Evolutionary conservation across 2,329 filamentous ascomycete genomes (phyloP), one percentile per base, ranked within the genome.

Genomic region (Capronia coronata): DNA sequence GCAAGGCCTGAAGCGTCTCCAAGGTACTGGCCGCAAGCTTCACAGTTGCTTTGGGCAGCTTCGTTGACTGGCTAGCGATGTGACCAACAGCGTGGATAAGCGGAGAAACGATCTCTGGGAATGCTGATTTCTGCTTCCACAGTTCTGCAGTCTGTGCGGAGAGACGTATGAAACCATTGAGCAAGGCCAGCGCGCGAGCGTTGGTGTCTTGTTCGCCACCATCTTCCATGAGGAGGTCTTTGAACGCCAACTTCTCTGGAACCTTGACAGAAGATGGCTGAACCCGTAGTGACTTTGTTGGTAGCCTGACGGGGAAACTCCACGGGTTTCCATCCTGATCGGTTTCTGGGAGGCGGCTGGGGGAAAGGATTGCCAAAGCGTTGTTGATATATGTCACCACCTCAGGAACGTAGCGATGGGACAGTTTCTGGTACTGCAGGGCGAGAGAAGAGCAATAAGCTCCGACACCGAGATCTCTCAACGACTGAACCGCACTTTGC

Each of bases 371-470:
- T 56, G 74, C 78, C 16, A 97, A 69, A 0, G 84, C 84, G 65
- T 91, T 89, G 38, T 88, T 70, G 21, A 80, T 77, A 65, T 89
- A 96, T 64, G 87, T 87, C 59, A 94, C 75, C 25, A 90, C 77
- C 68, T 98, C 93, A 0, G 93, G 93, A 40, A 96, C 76, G 67
- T 91, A 95, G 61, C 93, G 78, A 71, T 89, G 93, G 3, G 91
- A 84, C 5, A 91, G 72, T 29, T 75, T 73, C 68, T 96, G 88
- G 67, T 94, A 97, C 64, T 91, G 84, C 22, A 95, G 67, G 43
- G 80, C 82, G 30, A 97, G 72, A 18, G 86, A 86, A 25, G 81
- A 80, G n/a, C 94, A 70, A 64, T 87, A 96, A 7, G 82, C 79
- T 9, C 93, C 93, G 2, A 75, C 82, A 2, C 80, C 78, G 52